phyloP scores from a whole-genome alignment of 225 moss, liverwort and hornwort species.

The Thuidium tamariscinum region DNA sequence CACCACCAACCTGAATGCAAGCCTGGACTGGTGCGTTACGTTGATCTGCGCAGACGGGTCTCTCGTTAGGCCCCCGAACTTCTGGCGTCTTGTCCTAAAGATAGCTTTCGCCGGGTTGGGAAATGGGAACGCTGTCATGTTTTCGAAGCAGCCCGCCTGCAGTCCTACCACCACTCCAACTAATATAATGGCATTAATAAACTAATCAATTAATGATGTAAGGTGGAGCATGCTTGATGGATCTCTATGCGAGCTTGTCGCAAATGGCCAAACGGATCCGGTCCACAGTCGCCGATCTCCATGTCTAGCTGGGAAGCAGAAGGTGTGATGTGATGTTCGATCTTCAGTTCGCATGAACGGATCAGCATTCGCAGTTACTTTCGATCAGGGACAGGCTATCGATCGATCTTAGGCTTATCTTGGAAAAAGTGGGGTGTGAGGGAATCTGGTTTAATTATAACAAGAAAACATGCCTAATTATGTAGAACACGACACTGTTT shows the following conservation, averaged over 20 bases:
- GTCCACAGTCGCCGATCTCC: neutral
- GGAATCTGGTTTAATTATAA: neutral
- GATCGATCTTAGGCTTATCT: neutral
- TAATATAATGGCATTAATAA: neutral
- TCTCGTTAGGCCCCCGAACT: neutral
- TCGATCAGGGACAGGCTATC: neutral
- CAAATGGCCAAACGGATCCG: too few species aligned
- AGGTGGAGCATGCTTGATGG: neutral
- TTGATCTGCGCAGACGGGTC: neutral
- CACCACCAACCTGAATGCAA: neutral
- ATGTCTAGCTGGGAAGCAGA: neutral
- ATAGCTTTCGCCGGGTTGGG: neutral
- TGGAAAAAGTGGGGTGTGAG: neutral
- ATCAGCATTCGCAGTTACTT: neutral
- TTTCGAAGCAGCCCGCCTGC: neutral
- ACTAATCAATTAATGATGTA: neutral
- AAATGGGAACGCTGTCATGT: neutral
- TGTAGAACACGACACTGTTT: neutral
- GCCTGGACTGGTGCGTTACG: neutral
- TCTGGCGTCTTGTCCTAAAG: neutral
- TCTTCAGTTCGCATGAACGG: neutral
- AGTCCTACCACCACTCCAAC: neutral
- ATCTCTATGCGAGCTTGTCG: neutral
- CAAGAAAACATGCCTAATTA: neutral
- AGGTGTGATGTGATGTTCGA: neutral